phyloP scores from a whole-genome alignment of 2,329 filamentous ascomycete genomes.

The Paracorniculantispora psalliotae region DNA sequence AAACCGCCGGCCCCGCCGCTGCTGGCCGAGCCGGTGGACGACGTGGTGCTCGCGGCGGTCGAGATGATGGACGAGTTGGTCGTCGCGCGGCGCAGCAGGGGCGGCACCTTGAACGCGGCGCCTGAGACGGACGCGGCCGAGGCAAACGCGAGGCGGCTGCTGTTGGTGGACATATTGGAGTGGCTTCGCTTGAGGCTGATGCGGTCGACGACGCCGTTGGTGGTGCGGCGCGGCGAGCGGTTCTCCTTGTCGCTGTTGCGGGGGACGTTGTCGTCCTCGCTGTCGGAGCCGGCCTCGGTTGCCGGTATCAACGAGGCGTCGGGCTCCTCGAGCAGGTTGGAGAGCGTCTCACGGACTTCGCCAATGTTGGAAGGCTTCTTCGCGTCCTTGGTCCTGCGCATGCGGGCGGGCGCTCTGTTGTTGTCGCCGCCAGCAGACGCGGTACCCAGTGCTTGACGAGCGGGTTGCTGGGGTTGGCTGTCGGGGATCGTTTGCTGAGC shows the following conservation, averaged over 20 bases:
- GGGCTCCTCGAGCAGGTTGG: constrained; percentile 73
- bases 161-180: constrained; percentile 26
- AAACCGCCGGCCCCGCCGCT: constrained; percentile 27
- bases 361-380: constrained; percentile 69
- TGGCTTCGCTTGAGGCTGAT: constrained; percentile 62
- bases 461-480: constrained; percentile 39
- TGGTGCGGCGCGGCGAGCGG: constrained; percentile 30
- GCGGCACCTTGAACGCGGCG: constrained; percentile 60
- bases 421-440: constrained; percentile 21
- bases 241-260: constrained; percentile 47
- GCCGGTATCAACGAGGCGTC: constrained; percentile 45
- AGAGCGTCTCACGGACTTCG: constrained; percentile 79
- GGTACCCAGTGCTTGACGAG: constrained; percentile 29
- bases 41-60: constrained; percentile 22
- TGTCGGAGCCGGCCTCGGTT: constrained; percentile 30
- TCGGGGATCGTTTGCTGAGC: constrained; percentile 38
- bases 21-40: constrained; percentile 9
- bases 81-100: constrained; percentile 68
- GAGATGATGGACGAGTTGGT: constrained; percentile 51
- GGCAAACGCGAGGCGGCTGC: constrained; percentile 53
- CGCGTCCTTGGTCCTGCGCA: constrained; percentile 56
- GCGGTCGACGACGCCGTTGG: constrained; percentile 60
- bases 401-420: constrained; percentile 53
- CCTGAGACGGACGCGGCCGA: constrained; percentile 29
- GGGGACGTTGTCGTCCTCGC: constrained; percentile 36